Percentiles rank a stretch among this genome's conserved stretches.
Conservation (phyloP, 805 yeast species). For the Citeromyces nyonsensis region DNA sequence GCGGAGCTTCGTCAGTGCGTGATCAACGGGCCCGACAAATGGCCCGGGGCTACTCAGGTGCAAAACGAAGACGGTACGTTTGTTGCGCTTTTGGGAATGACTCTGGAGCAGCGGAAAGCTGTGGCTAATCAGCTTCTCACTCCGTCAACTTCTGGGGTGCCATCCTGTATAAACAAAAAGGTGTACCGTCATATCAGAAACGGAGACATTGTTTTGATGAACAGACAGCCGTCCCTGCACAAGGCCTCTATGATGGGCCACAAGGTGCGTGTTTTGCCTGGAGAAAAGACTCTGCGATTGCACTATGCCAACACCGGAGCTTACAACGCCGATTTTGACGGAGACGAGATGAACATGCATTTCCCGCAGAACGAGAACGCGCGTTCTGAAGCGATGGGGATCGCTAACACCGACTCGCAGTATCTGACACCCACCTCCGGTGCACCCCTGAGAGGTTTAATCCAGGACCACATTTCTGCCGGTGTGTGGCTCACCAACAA, state of each 20-base stretch:
- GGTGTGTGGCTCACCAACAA: conserved; percentile 97
- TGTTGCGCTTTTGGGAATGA: conserved; percentile 76
- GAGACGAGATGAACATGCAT: conserved; percentile 99
- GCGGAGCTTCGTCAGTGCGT: conserved; percentile 89
- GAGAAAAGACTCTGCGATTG: conserved; percentile 89
- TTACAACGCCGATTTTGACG: conserved; percentile 97
- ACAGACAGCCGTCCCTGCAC: conserved; percentile 97
- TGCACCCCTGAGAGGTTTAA: conserved; percentile 94
- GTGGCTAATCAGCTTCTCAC: conserved; percentile 89
- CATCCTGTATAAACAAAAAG: conserved; percentile 70
- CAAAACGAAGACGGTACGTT: conserved; percentile 91
- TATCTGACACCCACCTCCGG: conserved; percentile 98
- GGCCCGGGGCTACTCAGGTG: conserved; percentile 98
- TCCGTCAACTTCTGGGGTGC: conserved; percentile 35
- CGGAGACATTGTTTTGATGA: conserved; percentile 93
- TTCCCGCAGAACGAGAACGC: conserved; percentile 98
- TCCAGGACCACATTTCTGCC: conserved; percentile 97
- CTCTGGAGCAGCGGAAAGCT: conserved; percentile 86
- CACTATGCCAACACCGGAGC: conserved; percentile 99
- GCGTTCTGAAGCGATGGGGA: conserved; percentile 84
- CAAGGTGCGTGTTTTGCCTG: conserved; percentile 90
- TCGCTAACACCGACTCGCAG: conserved; percentile 96
- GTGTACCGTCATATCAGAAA: conserved; percentile 90
- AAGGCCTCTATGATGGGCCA: conserved; percentile 99
- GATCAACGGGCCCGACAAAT: conserved; percentile 89